Evolutionary conservation across 306 rosid genomes (phyloP).

Genomic region (Echinosophora koreensis): DNA sequence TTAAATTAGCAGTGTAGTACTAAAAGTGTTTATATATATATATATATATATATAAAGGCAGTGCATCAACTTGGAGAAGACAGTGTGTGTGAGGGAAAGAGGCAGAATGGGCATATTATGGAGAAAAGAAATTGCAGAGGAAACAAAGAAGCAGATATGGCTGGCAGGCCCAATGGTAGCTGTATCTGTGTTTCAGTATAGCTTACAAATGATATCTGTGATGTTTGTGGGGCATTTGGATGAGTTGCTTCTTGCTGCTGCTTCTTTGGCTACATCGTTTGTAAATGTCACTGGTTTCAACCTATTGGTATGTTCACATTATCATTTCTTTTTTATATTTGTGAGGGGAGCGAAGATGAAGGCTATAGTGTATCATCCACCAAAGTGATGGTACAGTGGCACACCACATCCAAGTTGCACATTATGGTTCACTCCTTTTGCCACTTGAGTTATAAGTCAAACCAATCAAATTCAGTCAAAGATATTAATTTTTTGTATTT

Average conservation of each 20-base stretch:
- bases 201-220: conserved; percentile 59
- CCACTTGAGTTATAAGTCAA: too few relatives aligned
- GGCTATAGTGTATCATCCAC: too few relatives aligned
- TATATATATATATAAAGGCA: too few relatives aligned
- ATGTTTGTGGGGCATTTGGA: conserved; percentile 83
- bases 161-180: conserved; percentile 69
- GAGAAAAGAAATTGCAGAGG: conserved; percentile 46
- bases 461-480: too few relatives aligned
- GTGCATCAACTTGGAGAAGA: neutral
- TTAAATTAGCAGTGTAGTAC: too few relatives aligned
- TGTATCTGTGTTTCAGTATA: conserved; percentile 53
- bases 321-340: too few relatives aligned
- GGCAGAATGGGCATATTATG: neutral
- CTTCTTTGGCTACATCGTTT: conserved; percentile 77
- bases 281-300: conserved; percentile 64
- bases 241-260: conserved; percentile 68
- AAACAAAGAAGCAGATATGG: conserved; percentile 78
- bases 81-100: neutral
- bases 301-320: conserved; percentile 49
- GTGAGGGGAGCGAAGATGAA: too few relatives aligned
- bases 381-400: too few relatives aligned
- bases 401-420: too few relatives aligned
- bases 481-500: too few relatives aligned
- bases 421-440: too few relatives aligned
- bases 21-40: too few relatives aligned